A percentile compares a stretch with the other conserved stretches of the same genome.
Evolutionary conservation across 2,329 filamentous ascomycete genomes (phyloP).

Genomic region (Trichoderma asperellum): DNA sequence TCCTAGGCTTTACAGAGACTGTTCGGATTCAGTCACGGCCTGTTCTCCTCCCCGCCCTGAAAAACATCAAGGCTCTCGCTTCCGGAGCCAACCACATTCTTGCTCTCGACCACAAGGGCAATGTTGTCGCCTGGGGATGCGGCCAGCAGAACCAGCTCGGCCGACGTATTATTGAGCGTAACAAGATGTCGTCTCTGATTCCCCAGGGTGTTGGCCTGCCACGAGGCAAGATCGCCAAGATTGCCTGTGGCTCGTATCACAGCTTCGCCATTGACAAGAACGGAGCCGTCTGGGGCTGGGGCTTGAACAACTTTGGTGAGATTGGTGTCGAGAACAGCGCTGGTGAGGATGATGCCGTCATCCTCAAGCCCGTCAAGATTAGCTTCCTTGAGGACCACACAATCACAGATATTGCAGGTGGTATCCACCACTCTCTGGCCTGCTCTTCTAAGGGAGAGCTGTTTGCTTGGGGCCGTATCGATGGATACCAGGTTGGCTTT

Average conservation of each 20-base stretch:
- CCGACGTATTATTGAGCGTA: constrained; percentile 64
- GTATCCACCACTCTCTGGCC: constrained; percentile 73
- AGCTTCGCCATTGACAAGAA: constrained; percentile 76
- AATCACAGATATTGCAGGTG: constrained; percentile 72
- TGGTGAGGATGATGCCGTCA: constrained; percentile 61
- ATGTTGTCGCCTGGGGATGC: constrained; percentile 72
- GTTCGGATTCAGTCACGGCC: constrained; percentile 57
- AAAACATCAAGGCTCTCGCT: constrained; percentile 66
- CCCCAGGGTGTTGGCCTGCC: constrained; percentile 61
- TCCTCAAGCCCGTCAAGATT: constrained; percentile 73
- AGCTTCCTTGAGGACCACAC: constrained; percentile 64
- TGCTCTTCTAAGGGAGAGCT: constrained; percentile 61
- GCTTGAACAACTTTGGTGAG: constrained; percentile 85
- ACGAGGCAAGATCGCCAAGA: constrained; percentile 61
- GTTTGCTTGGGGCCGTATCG: constrained; percentile 63
- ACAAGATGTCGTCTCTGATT: constrained; percentile 63
- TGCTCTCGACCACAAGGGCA: constrained; percentile 66
- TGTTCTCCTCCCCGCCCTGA: constrained; percentile 62
- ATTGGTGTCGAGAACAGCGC: constrained; percentile 66
- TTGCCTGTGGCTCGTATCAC: constrained; percentile 75
- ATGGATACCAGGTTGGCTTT: constrained; percentile 59
- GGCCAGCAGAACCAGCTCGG: constrained; percentile 68
- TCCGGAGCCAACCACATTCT: constrained; percentile 73
- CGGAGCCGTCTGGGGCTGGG: constrained; percentile 78
- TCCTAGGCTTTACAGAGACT: constrained; percentile 64